Evolutionary conservation across 2,329 filamentous ascomycete species (phyloP), one percentile per base, ranked within the genome.

Genomic region (Cytospora piceicola): DNA sequence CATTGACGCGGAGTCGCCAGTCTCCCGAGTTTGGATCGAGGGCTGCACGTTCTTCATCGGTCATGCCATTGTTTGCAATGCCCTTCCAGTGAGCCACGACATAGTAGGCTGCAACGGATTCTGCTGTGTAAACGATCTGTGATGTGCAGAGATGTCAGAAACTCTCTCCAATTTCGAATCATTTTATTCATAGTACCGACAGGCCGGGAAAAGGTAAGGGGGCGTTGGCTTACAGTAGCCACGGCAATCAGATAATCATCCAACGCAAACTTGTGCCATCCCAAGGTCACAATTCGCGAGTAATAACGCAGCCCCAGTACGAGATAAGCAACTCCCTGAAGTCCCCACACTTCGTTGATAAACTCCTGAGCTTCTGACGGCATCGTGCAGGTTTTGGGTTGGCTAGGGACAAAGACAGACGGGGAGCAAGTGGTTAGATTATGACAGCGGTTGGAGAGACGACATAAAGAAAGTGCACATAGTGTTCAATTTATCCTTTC

Each of bases 11-110:
- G 52, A 78, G 68, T 8, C 62, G 67, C 64, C 76, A 82, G 70
- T 84, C 81, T 14, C 77, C 70, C 1, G 78, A 81, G 1, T 74
- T 63, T 0, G 78, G 78, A 1, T 76, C 75, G 3, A 85, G 71
- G 0, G 73, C 68, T 1, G 72, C 72, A 11, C 84, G 78, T 63
- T 83, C 71, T 51, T 78, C 77, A 3, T 80, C 77, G 1, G 82
- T 83, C 81, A 86, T 84, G 53, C 76, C 71, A 65, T 70, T 68
- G 80, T 74, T 74, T 56, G 71, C 71, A 7, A 73, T 54, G 2
- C 71, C 71, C 11, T 71, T 68, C 72, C 72, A 73, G 51, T 68
- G 69, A 3, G 68, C 69, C 4, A 72, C 71, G 8, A 72, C 69
- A 14, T 70, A 61, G 56, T 73, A 72, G 1, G 71, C 71, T 61